Base-by-base conservation (phyloP, 192 early-diverging fungal genomes). In the Umbelopsis vinacea region DNA sequence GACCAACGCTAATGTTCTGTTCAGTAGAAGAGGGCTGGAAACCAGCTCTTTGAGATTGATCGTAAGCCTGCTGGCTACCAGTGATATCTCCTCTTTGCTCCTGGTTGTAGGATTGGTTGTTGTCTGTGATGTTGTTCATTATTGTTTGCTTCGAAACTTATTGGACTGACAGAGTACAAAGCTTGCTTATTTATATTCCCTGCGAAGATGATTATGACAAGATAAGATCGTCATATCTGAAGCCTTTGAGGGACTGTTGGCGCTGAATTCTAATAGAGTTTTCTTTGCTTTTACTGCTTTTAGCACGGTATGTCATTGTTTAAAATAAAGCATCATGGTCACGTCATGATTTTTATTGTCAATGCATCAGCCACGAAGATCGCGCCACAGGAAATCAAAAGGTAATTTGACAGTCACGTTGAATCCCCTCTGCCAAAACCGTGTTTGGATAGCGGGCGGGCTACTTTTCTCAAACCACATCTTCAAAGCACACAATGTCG, bases 211-310 rank as follows among this genome's bases (percentile, higher is more conserved):
- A 35, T 17, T 19, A 63, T 35, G 57, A 33, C 57, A 33, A 63
- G 26, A 37, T 63, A 29, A 63, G 57, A 63, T 63, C 57, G 57
- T 63, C 57, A 63, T 63, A 4, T 26, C 22, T 54, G 23, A 54
- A 54, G 53, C 57, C 29, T 63, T 37, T 37, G 37, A 63, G 11
- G 11, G 3, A 4, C 0, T 0, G 8, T 63, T 17, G 57, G 57
- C 57, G 33, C 19, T 63, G 17, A 33, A 57, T 17, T 63, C 7
- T 4, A 19, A 38, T 37, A 50, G 17, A n/a, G 57, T 22, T 55
- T n/a, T 14, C 7, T 29, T 55, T 29, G 29, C 21, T 6, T 15
- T 22, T 29, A 22, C 53, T 55, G 1, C 53, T 55, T 29, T 55
- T 29, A 14, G 53, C 6, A 2, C 23, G 7, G 21, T 15, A 23